Base-by-base conservation (phyloP, 306 rosid genomes). In the Crotalaria pallida region DNA sequence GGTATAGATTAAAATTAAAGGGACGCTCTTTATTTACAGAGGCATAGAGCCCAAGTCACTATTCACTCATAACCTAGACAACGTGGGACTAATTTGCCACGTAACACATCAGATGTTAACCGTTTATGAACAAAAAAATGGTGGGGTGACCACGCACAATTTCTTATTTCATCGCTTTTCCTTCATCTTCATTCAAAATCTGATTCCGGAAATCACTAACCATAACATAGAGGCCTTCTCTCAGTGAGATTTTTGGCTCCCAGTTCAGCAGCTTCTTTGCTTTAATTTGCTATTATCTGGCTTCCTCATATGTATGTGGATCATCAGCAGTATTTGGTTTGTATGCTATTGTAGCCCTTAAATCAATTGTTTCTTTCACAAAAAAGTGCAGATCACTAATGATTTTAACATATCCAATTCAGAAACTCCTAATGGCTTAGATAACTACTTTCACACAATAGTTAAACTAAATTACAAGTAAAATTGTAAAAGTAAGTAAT, bases 151-250 rank as follows among this genome's bases (percentile, higher is more conserved):
- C 83, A 82, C 82, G 75, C 82, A 82, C 87, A 83, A 52, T 50
- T 68, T 44, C 68, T 78, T 82, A 84, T 80, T 82, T 58, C 80
- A 81, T 79, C 40, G 85, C 89, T 71, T 87, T 91, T 60, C 99
- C 97, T 91, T 86, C 97, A 11, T 89, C 91, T 81, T 91, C 99
- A 36, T 89, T 95, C 82, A 95, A 80, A 83, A 95, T 95, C 67
- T 96, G 97, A 73, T 91, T 87, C 56, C 82, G 94, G 82, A 95
- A 95, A 82, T 95, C 97, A 69, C 69, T 84, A 67, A 95, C 99
- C 99, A 95, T 95, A 16, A n/a, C n/a, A n/a, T n/a, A 87, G 92
- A 47, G 99, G 99, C 99, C 99, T 79, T 95, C 89, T 79, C 88
- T 88, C 34, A 95, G 86, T 0, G 99, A 44, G 57, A 95, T 4